These are phyloP conservation scores for Leccinum sublutescens DNA, from an alignment of 768 basidiomycete species.

Conservation along the genomic window DNA sequence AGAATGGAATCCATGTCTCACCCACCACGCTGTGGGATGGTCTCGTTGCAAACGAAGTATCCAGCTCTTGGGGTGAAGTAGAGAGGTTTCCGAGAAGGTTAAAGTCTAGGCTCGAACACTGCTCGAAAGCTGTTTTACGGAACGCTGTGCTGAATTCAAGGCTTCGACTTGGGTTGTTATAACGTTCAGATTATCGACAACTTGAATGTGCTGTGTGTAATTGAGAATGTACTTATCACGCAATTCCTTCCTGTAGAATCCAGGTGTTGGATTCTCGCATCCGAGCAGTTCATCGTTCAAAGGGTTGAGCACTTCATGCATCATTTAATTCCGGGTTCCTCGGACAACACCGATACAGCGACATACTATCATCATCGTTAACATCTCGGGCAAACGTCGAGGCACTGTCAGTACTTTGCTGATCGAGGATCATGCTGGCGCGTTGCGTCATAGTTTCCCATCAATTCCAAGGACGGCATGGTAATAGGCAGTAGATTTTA, in stretches of 20 bases:
- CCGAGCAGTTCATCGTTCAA: too few species aligned
- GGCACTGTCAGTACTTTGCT: background rate
- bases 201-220: too few species aligned
- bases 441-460: background rate
- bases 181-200: too few species aligned
- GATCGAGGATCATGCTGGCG: background rate
- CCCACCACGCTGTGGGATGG: conserved; percentile 82
- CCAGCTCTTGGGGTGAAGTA: conserved; percentile 17
- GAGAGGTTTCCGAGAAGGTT: conserved; percentile 44
- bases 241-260: too few species aligned
- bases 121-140: background rate
- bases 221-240: too few species aligned
- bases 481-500: background rate
- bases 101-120: conserved; percentile 26
- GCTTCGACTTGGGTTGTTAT: too few species aligned
- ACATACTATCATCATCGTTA: background rate
- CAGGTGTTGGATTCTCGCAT: too few species aligned
- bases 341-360: too few species aligned
- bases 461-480: background rate
- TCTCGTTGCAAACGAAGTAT: conserved; percentile 65
- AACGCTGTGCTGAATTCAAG: too few species aligned
- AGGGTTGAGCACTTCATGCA: too few species aligned
- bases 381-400: background rate
- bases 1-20: conserved; percentile 91
- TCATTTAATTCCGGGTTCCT: too few species aligned